Percentiles rank a stretch among this genome's conserved stretches.
These are phyloP conservation scores for Zopfia rhizophila DNA, from an alignment of 2,329 filamentous ascomycete genomes.

Conservation along the genomic window DNA sequence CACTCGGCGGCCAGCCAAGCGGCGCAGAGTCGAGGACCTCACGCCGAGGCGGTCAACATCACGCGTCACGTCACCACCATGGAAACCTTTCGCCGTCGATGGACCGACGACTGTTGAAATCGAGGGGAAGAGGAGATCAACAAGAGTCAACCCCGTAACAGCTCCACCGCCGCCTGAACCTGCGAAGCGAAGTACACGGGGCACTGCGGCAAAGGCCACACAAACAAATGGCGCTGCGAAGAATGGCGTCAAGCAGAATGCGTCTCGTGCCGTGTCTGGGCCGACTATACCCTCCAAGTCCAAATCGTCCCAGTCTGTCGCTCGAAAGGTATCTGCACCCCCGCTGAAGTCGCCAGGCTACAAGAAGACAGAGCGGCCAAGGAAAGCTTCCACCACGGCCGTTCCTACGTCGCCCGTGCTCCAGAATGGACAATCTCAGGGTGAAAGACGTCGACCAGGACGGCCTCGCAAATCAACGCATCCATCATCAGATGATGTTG, in stretches of 20 bases:
- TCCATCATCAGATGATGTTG: slow-evolving; percentile 25
- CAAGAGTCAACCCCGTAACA: slow-evolving; percentile 64
- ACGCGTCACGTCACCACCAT: slow-evolving; percentile 80
- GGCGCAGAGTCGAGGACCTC: slow-evolving; percentile 64
- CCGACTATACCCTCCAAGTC: slow-evolving; percentile 25
- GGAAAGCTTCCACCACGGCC: slow-evolving; percentile 31
- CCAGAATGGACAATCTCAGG: slow-evolving; percentile 29
- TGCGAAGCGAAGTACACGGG: slow-evolving; percentile 46
- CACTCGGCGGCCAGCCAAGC: slow-evolving; percentile 63
- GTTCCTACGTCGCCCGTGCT: slow-evolving; percentile 31
- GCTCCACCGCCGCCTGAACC: slow-evolving; percentile 59
- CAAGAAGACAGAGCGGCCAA: slow-evolving; percentile 48
- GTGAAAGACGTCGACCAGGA: slow-evolving; percentile 31
- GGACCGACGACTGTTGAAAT: slow-evolving; percentile 86
- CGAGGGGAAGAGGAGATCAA: slow-evolving; percentile 70
- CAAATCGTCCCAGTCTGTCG: slow-evolving; percentile 26
- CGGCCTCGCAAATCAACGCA: slow-evolving; percentile 35
- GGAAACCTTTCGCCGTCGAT: slow-evolving; percentile 86
- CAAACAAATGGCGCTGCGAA: slow-evolving; percentile 43
- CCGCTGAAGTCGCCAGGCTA: slow-evolving; percentile 31
- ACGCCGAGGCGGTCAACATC: slow-evolving; percentile 48
- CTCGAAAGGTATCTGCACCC: slow-evolving; percentile 36
- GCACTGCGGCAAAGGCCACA: slow-evolving; percentile 31
- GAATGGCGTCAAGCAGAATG: slow-evolving; percentile 29
- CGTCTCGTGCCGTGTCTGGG: slow-evolving; percentile 33